phyloP scores from a whole-genome alignment of 2,329 filamentous ascomycete genomes.

The Curvularia sp. region DNA sequence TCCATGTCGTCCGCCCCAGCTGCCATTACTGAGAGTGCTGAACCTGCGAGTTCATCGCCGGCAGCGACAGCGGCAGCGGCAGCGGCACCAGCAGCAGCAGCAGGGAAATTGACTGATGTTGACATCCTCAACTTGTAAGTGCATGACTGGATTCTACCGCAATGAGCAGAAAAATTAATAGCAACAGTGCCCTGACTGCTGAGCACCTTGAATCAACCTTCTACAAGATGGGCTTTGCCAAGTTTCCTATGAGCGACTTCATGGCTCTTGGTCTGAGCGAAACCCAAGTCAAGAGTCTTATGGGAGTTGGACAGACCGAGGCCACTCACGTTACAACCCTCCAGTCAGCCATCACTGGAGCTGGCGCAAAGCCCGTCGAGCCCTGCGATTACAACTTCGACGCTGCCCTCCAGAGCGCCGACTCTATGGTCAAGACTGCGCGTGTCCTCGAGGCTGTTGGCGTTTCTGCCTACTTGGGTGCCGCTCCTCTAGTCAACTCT shows the following conservation, averaged over 20 bases:
- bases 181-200: slow-evolving; percentile 68
- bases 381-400: slow-evolving; percentile 76
- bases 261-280: slow-evolving; percentile 65
- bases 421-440: slow-evolving; percentile 72
- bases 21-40: slow-evolving; percentile 20
- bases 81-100: slow-evolving; percentile 33
- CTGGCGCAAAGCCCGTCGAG: slow-evolving; percentile 70
- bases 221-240: slow-evolving; percentile 73
- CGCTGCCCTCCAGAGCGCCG: slow-evolving; percentile 65
- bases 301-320: slow-evolving; percentile 69
- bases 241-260: slow-evolving; percentile 72
- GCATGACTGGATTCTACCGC: slow-evolving; percentile 14
- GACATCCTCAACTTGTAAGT: slow-evolving; percentile 64
- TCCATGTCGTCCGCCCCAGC: slow-evolving; percentile 20
- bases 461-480: slow-evolving; percentile 75
- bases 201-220: slow-evolving; percentile 78
- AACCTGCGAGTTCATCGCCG: slow-evolving; percentile 24
- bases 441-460: slow-evolving; percentile 75
- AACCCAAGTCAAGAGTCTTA: slow-evolving; percentile 65
- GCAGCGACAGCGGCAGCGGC: slow-evolving; percentile 28
- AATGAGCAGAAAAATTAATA: slow-evolving; percentile 41
- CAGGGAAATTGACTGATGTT: slow-evolving; percentile 54
- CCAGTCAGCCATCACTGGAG: slow-evolving; percentile 66
- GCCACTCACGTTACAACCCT: slow-evolving; percentile 67
- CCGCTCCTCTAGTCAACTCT: slow-evolving; percentile 69